phyloP scores from a whole-genome alignment of 2,329 filamentous ascomycete genomes.

The Achaetomium macrosporum region DNA sequence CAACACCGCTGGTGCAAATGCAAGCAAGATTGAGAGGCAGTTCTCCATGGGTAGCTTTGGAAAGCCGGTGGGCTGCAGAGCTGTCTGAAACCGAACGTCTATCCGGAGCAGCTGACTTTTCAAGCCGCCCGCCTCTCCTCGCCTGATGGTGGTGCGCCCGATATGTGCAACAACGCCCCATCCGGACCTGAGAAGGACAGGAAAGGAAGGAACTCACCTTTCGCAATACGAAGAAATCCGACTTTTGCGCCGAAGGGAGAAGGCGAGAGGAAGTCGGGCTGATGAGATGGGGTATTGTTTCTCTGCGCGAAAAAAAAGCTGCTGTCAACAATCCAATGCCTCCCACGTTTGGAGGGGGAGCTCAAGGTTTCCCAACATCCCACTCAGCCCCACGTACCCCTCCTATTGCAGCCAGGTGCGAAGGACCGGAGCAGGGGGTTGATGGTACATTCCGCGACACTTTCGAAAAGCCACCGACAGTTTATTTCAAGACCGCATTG shows the following conservation, averaged over 20 bases:
- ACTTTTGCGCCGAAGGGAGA: background rate
- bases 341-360: slow-evolving; percentile 14
- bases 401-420: slow-evolving; percentile 8
- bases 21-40: background rate
- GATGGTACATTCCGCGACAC: background rate
- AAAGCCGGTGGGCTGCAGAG: background rate
- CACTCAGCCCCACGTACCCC: slow-evolving; percentile 19
- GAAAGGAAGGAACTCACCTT: slow-evolving; percentile 11
- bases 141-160: slow-evolving; percentile 2
- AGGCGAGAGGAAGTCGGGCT: background rate
- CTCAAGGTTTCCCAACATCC: slow-evolving; percentile 22
- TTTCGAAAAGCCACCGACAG: too few relatives aligned
- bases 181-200: background rate
- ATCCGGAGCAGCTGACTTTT: background rate
- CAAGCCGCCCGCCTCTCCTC: background rate
- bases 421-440: background rate
- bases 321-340: slow-evolving; percentile 15
- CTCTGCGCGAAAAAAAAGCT: slow-evolving; percentile 21
- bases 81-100: background rate
- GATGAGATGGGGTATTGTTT: background rate
- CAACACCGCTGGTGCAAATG: background rate
- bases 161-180: slow-evolving; percentile 9
- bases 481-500: background rate
- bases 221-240: background rate
- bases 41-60: background rate